phyloP scores from a whole-genome alignment of 202 grass and related monocot species.

The Dendrocalamus latiflorus region DNA sequence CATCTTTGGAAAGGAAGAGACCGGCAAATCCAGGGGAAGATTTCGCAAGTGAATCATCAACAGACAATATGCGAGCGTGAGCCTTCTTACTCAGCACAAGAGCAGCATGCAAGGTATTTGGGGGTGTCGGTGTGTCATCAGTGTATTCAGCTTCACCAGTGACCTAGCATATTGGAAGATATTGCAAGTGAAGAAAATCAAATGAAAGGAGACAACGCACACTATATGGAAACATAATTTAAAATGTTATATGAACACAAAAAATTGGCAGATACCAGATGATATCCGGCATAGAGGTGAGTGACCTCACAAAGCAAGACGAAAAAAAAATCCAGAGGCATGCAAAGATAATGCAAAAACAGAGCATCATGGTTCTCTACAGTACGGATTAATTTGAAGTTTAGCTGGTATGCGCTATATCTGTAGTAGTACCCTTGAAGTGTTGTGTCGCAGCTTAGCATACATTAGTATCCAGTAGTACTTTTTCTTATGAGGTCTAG shows the following conservation, averaged over 20 bases:
- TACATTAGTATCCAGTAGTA: not conserved
- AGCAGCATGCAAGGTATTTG: slow-evolving; percentile 82
- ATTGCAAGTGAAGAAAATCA: slow-evolving; percentile 28
- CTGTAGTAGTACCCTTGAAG: not conserved
- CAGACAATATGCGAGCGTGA: slow-evolving; percentile 74
- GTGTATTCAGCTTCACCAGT: slow-evolving; percentile 92
- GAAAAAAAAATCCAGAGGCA: not conserved
- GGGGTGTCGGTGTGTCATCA: slow-evolving; percentile 61
- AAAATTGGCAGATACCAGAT: not conserved
- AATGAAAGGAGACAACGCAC: not conserved
- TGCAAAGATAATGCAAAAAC: not conserved
- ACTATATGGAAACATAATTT: not conserved
- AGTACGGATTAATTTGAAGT: not conserved
- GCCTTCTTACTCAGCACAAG: slow-evolving; percentile 80
- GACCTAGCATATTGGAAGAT: slow-evolving; percentile 50
- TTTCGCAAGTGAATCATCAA: slow-evolving; percentile 78
- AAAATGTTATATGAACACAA: not conserved
- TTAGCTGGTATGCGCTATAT: not conserved
- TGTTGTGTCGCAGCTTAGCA: not conserved
- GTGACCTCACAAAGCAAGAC: not conserved
- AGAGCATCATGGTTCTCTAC: not conserved
- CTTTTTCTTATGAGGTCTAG: not conserved
- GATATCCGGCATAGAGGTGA: not conserved
- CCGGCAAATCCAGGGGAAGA: slow-evolving; percentile 75
- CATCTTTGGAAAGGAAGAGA: slow-evolving; percentile 72